Base-by-base conservation (phyloP, 345 rosid species). In the Mallotus nudiflorus region DNA sequence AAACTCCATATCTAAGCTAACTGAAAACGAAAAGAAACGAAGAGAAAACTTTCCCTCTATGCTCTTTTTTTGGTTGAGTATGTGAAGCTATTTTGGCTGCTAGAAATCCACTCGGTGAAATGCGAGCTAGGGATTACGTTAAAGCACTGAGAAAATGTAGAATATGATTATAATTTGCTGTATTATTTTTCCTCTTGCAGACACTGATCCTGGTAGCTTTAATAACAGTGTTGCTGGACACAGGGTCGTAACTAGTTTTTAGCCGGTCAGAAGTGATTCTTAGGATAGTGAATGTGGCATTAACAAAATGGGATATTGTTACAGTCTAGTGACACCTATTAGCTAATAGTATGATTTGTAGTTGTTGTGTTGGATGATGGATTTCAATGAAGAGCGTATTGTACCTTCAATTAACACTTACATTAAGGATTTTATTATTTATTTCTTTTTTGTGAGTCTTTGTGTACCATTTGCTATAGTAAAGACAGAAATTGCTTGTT, bases 151-250 rank as follows among this genome's bases (percentile, higher is more conserved):
- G 37, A 33, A 45, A 44, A 6, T 63, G 7, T 19, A 15, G 22
- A 25, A 6, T 25, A 5, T 33, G 37, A 45, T 63, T 63, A 18
- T 14, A 42, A 18, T 14, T 62, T 24, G 2, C 24, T 25, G 24
- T 44, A n/a, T n/a, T n/a, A 12, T 27, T 49, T 8, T 51, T 62
- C 49, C n/a, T 71, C 51, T 85, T 78, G 85, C 90, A 89, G 97
- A 75, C 66, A 69, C 87, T 80, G 98, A 91, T 85, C 84, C 92
- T 18, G 92, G 88, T 44, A 86, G 97, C 84, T 93, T 91, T 77
- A 93, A 93, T 74, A 93, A 91, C 62, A 93, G 96, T 70, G 91
- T 93, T 62, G 87, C 93, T 22, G 98, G 80, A 55, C 84, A 91
- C 93, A 93, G 97, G 97, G 91, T 75, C 19, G 77, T 48, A 19